phyloP scores from a whole-genome alignment of 2,329 filamentous ascomycete genomes.

The Aspergillus versicolor region DNA sequence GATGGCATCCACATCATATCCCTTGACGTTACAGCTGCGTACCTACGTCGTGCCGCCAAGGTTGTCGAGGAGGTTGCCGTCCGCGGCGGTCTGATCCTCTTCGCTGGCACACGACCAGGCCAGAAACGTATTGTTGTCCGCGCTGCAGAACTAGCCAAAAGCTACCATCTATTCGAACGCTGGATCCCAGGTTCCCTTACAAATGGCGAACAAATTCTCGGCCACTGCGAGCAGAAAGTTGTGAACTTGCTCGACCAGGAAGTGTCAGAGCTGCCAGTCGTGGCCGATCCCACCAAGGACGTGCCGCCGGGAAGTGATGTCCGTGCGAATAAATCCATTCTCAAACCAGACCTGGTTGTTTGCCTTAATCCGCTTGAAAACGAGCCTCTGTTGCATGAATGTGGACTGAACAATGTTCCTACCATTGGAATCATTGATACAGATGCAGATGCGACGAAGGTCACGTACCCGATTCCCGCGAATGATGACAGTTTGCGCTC shows the following conservation, averaged over 20 bases:
- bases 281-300: no score
- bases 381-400: constrained; percentile 85
- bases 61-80: constrained; percentile 85
- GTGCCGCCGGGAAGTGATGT: constrained; percentile 50
- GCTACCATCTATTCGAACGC: constrained; percentile 85
- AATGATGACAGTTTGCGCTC: constrained; percentile 94
- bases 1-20: constrained; percentile 91
- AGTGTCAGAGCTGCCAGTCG: constrained; percentile 54
- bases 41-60: constrained; percentile 89
- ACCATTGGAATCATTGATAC: constrained; percentile 96
- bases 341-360: constrained; percentile 87
- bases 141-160: constrained; percentile 73
- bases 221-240: constrained; percentile 66
- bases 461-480: constrained; percentile 93
- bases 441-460: constrained; percentile 85
- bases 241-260: constrained; percentile 72
- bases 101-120: constrained; percentile 81
- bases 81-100: constrained; percentile 80
- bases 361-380: constrained; percentile 94
- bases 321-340: constrained; percentile 60
- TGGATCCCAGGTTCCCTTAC: constrained; percentile 93
- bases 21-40: constrained; percentile 81
- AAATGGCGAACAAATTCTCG: constrained; percentile 87
- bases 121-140: constrained; percentile 78
- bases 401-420: constrained; percentile 80